A percentile compares a stretch with the other conserved stretches of the same genome.
Evolutionary conservation across 2,329 filamentous ascomycete genomes (phyloP).

Genomic region (Fusarium scirpi): DNA sequence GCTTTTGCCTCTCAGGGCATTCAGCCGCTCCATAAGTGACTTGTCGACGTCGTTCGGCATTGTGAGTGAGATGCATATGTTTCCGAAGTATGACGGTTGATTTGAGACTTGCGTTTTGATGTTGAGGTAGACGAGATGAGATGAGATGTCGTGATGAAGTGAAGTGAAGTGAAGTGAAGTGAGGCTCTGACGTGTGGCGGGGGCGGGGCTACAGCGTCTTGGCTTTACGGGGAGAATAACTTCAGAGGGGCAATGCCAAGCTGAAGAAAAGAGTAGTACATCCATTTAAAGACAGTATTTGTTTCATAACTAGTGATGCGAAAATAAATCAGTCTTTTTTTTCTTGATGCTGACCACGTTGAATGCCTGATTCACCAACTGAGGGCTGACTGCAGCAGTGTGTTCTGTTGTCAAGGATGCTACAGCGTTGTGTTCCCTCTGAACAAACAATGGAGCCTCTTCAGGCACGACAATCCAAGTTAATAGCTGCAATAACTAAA

Average conservation of each 20-base stretch:
- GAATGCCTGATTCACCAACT: not conserved
- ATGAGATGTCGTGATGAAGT: not conserved
- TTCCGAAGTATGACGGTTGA: no score
- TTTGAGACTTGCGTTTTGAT: no score
- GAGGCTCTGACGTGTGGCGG: constrained; percentile 23
- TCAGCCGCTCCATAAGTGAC: constrained; percentile 65
- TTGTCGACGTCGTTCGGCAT: constrained; percentile 58
- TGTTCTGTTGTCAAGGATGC: not conserved
- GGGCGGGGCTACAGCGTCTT: constrained; percentile 29
- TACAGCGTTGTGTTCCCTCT: not conserved
- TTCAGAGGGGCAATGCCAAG: not conserved
- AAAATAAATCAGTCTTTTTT: not conserved
- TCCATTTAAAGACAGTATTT: not conserved
- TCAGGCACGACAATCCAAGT: not conserved
- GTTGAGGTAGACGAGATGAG: no score
- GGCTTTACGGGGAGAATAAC: constrained; percentile 15
- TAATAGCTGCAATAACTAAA: not conserved
- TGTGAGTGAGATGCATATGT: no score
- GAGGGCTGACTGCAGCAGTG: not conserved
- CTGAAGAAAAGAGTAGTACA: no score
- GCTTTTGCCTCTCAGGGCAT: constrained; percentile 59
- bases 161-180: not conserved
- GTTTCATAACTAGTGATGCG: no score
- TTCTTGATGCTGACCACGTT: not conserved
- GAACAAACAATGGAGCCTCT: not conserved